phyloP scores from a whole-genome alignment of 2,329 filamentous ascomycete genomes.

The Venturia pyrina region DNA sequence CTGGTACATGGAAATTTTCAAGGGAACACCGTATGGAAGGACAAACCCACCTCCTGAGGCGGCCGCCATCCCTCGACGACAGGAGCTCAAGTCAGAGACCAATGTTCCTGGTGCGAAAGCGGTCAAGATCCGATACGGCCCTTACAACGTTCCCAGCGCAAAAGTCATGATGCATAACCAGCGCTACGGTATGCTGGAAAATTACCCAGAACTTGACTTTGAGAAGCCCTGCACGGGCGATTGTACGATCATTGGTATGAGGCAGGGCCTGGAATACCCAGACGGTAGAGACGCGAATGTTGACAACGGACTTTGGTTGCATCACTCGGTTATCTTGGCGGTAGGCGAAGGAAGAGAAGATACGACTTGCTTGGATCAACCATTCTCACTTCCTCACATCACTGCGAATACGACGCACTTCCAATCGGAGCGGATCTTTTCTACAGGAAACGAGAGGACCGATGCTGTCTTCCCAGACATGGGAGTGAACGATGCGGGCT shows the following conservation, averaged over 20 bases:
- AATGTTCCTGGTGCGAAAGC: slow-evolving; percentile 7
- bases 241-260: slow-evolving; percentile 11
- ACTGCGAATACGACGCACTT: not conserved
- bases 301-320: slow-evolving; percentile 8
- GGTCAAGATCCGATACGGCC: slow-evolving; percentile 12
- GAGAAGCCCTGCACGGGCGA: slow-evolving; percentile 6
- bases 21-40: not conserved
- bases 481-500: slow-evolving; percentile 7
- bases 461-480: not conserved
- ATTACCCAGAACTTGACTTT: not conserved
- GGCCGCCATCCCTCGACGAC: not conserved
- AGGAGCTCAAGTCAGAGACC: not conserved
- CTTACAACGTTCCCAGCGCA: slow-evolving; percentile 6
- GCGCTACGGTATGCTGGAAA: slow-evolving; percentile 7
- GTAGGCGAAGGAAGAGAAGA: slow-evolving; percentile 7
- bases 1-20: not conserved
- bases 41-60: not conserved
- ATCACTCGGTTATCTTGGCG: slow-evolving; percentile 10
- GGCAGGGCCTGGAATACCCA: slow-evolving; percentile 5
- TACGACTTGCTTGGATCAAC: not conserved
- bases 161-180: not conserved
- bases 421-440: slow-evolving; percentile 9
- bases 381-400: slow-evolving; percentile 3
- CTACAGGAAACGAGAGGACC: slow-evolving; percentile 10
- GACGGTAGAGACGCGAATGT: slow-evolving; percentile 7